Base-by-base conservation (phyloP, 306 rosid genomes). In the Quercus agrifolia region DNA sequence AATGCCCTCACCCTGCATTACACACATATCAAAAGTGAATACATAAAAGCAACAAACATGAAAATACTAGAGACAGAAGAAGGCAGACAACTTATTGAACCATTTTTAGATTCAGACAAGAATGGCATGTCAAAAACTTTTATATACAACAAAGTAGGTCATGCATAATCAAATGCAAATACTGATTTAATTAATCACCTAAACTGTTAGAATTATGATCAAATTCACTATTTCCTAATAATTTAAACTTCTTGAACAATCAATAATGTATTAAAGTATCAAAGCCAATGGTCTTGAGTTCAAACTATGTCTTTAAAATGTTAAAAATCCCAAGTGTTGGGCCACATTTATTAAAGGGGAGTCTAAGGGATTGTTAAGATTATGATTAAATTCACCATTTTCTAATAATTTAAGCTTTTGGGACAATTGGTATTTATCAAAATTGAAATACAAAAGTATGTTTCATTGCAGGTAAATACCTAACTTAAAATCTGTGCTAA, bases 1-100 rank as follows among this genome's bases (percentile, higher is more conserved):
- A 33, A 74, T 77, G 41, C 88, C 89, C 33, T 89, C 97, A 49
- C 93, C 91, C 97, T 95, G 75, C 44, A 44, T 77, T 31, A 33
- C 57, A 74, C 23, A 70, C 9, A 12, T n/a, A 21, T 25, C 44
- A 44, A 28, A 62, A 52, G 58, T 8, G 18, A 5, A 51, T 46
- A 20, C 20, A 81, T 20, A 3, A 13, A 76, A 80, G 69, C 57
- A 57, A 77, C 38, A 35, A 51, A 19, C 15, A 72, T 63, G 38
- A 61, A 18, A 49, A 17, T 57, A 3, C 5, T 33, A 27, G 28
- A 41, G 64, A 49, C 33, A 63, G n/a, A 66, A 54, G 15, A 17
- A 51, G 12, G 12, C 70, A 15, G 41, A 5, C 41, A 63, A 27
- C 2, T 4, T 19, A 28, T 63, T 30, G 44, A 63, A 30, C 38